Base-by-base conservation (phyloP, 495 filamentous ascomycete genomes). In the Amphirosellinia nigrospora region DNA sequence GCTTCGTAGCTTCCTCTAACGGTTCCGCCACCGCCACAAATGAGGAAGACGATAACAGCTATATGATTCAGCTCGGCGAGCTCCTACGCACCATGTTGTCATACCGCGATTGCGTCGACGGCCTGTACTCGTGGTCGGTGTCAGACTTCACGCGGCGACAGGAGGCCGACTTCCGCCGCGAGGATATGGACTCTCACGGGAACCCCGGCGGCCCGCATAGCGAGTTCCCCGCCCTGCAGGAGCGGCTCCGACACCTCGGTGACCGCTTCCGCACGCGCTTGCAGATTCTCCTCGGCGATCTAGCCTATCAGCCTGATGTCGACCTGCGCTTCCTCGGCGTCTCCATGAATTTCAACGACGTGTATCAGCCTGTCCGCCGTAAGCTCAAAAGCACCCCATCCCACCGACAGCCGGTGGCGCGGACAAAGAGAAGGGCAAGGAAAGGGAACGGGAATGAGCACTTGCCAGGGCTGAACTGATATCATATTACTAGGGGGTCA, bases 311-410 rank as follows among this genome's bases (percentile, higher is more conserved):
- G 82, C 92, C 94, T 15, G 96, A 99, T 79, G 89, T 92, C 69
- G 96, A 98, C 73, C 94, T 99, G 92, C 87, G 94, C 50, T 97
- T 98, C 82, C 82, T 99, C 70, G 96, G 92, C 11, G 93, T 97
- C 58, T 92, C 95, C 26, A 97, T 99, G 93, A 99, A 98, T 77
- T 99, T 99, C 78, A 99, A 99, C 79, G 94, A 98, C 79, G 93
- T 97, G 9, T 98, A 98, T 80, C 85, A 91, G 79, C 91, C 92
- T 4, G 86, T 88, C 53, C 86, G 88, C 68, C 84, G 88, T 79
- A 86, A 89, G 78, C 78, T 82, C 50, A 83, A 82, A 71, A 41
- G 50, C 13, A 73, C 76, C n/a, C 75, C 1, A 72, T 71, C 0
- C 56, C 73, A 30, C 1, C 72, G 36, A 43, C 68, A 13, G 30